These are phyloP conservation scores for Cryphonectria parasitica DNA, from an alignment of 2,329 filamentous ascomycete species.

Conservation along the genomic window DNA sequence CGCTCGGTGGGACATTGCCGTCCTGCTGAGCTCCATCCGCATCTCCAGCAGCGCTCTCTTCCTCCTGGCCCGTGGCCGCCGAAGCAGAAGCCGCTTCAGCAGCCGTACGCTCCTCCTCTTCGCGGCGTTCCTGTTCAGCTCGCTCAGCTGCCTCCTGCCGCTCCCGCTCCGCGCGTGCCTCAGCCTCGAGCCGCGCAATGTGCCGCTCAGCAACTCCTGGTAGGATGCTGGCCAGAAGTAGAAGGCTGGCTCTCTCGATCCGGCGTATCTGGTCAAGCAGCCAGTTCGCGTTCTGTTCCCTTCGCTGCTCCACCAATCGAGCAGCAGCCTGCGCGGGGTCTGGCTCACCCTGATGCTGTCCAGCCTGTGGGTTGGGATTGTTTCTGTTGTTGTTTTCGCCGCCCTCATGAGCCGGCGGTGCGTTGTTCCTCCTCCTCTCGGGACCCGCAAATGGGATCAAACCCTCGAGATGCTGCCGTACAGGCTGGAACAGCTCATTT, in stretches of 20 bases:
- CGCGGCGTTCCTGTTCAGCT: conserved; percentile 43
- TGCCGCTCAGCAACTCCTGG: conserved; percentile 69
- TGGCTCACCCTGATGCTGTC: conserved; percentile 38
- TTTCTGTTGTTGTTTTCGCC: conserved; percentile 33
- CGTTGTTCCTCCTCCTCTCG: conserved; percentile 35
- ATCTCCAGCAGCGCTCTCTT: conserved; percentile 6
- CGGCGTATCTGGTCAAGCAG: conserved; percentile 55
- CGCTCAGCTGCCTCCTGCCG: conserved; percentile 49
- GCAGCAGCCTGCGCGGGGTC: conserved; percentile 58
- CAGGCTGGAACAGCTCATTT: conserved; percentile 58
- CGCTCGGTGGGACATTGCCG: conserved; percentile 1
- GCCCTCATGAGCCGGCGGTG: conserved; percentile 32
- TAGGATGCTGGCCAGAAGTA: conserved; percentile 69
- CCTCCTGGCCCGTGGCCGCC: neutral
- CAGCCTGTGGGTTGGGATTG: conserved; percentile 35
- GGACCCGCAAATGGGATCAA: conserved; percentile 55
- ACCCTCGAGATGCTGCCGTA: conserved; percentile 63
- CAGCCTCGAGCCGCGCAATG: conserved; percentile 61
- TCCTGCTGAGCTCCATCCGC: neutral
- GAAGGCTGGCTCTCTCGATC: conserved; percentile 61
- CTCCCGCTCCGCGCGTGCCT: conserved; percentile 50
- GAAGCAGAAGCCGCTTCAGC: conserved; percentile 32
- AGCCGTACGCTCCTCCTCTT: conserved; percentile 34
- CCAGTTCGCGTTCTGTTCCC: conserved; percentile 52
- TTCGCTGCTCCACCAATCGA: conserved; percentile 54